Percentiles rank a stretch among this genome's conserved stretches.
Conservation (phyloP, 2,329 filamentous ascomycete genomes). For the Dendryphion nanum region DNA sequence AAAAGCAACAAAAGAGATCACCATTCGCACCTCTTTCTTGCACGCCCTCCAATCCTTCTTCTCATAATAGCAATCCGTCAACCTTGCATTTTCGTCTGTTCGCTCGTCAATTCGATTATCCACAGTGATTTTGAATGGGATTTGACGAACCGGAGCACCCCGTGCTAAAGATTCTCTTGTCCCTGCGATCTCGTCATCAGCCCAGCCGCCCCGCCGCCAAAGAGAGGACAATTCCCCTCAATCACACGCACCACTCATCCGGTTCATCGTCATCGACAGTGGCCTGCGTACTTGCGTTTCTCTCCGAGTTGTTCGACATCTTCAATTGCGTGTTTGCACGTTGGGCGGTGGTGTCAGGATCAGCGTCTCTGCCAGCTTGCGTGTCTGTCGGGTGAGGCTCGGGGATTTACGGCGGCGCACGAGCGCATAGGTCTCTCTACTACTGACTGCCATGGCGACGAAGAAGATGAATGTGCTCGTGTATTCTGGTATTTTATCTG, state of each 20-base stretch:
- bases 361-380: too few species aligned
- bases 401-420: slow-evolving; percentile 29
- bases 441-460: slow-evolving; percentile 55
- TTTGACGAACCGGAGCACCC: slow-evolving; percentile 74
- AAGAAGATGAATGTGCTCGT: slow-evolving; percentile 87
- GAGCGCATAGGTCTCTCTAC: slow-evolving; percentile 25
- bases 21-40: slow-evolving; percentile 72
- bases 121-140: neutral
- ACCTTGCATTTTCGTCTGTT: slow-evolving; percentile 78
- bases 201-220: slow-evolving; percentile 4
- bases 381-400: slow-evolving; percentile 20
- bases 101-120: slow-evolving; percentile 3
- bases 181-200: slow-evolving; percentile 58
- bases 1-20: slow-evolving; percentile 2
- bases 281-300: slow-evolving; percentile 32
- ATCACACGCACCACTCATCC: slow-evolving; percentile 78
- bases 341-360: neutral
- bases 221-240: slow-evolving; percentile 7
- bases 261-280: slow-evolving; percentile 75
- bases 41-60: slow-evolving; percentile 95
- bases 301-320: slow-evolving; percentile 60
- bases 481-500: slow-evolving; percentile 69
- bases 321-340: slow-evolving; percentile 2
- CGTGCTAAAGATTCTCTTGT: slow-evolving; percentile 96
- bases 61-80: slow-evolving; percentile 95